phyloP scores from a whole-genome alignment of 2,329 filamentous ascomycete genomes.

The Colletotrichum gloeosporioides region DNA sequence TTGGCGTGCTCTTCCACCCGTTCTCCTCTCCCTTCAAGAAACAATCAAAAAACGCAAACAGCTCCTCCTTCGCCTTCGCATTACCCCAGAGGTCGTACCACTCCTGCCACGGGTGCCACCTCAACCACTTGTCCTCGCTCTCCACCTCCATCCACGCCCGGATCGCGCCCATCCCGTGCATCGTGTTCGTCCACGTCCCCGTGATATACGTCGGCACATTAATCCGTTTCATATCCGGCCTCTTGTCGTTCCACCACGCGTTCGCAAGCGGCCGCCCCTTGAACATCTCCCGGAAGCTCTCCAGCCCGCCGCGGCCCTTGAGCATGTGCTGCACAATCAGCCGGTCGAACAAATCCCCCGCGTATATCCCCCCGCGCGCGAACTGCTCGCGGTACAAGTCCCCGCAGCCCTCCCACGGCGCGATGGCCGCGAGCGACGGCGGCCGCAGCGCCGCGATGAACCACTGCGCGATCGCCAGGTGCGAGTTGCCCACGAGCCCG shows the following conservation, averaged over 20 bases:
- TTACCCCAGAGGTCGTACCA: constrained; percentile 4
- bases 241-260: constrained; percentile 29
- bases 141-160: constrained; percentile 34
- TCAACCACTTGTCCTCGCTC: constrained; percentile 47
- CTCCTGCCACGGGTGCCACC: constrained; percentile 12
- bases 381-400: constrained; percentile 29
- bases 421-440: constrained; percentile 24
- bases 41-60: constrained; percentile 48
- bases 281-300: constrained; percentile 26
- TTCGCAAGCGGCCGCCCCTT: constrained; percentile 25
- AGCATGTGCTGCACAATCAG: constrained; percentile 23
- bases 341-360: constrained; percentile 24
- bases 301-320: constrained; percentile 25
- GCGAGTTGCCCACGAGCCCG: constrained; percentile 32
- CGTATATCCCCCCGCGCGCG: constrained; percentile 27
- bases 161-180: constrained; percentile 32
- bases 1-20: constrained; percentile 48
- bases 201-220: constrained; percentile 26
- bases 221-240: constrained; percentile 25
- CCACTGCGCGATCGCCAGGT: constrained; percentile 29
- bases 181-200: constrained; percentile 17
- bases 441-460: constrained; percentile 23
- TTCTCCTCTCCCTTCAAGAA: constrained; percentile 49
- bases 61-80: constrained; percentile 32
- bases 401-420: constrained; percentile 46